Evolutionary conservation across 2,329 filamentous ascomycete genomes (phyloP).

Genomic region (Nigrograna mackinnonii): DNA sequence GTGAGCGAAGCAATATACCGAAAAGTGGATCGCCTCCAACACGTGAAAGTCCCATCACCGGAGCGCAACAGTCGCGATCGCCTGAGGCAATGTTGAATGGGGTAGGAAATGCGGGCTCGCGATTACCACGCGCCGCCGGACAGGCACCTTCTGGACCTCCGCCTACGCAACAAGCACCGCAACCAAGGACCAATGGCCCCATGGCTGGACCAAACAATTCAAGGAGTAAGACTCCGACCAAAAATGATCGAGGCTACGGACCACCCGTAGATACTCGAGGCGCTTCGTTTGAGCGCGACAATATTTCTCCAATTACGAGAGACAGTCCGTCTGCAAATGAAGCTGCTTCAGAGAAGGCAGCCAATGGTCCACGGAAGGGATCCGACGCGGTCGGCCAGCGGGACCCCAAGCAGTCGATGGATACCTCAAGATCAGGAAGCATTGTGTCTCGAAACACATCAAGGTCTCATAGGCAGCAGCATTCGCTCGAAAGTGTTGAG

Average conservation of each 20-base stretch:
- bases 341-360: slow-evolving; percentile 13
- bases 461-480: slow-evolving; percentile 57
- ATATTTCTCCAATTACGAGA: slow-evolving; percentile 50
- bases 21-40: slow-evolving; percentile 35
- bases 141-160: slow-evolving; percentile 67
- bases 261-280: slow-evolving; percentile 47
- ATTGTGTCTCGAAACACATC: slow-evolving; percentile 38
- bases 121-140: slow-evolving; percentile 63
- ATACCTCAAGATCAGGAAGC: slow-evolving; percentile 37
- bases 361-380: slow-evolving; percentile 24
- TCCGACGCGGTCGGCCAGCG: slow-evolving; percentile 31
- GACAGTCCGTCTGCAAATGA: slow-evolving; percentile 31
- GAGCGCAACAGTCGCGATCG: slow-evolving; percentile 35
- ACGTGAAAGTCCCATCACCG: slow-evolving; percentile 48
- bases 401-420: slow-evolving; percentile 39
- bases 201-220: slow-evolving; percentile 12
- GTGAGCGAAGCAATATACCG: slow-evolving; percentile 48
- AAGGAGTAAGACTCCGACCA: slow-evolving; percentile 57
- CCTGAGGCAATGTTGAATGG: slow-evolving; percentile 35
- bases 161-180: slow-evolving; percentile 65
- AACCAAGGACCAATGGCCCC: slow-evolving; percentile 53
- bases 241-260: slow-evolving; percentile 50
- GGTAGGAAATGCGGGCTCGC: slow-evolving; percentile 50
- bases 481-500: slow-evolving; percentile 68
- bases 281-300: slow-evolving; percentile 50